Percentiles rank a stretch among this genome's conserved stretches.
phyloP scores from a whole-genome alignment of 768 basidiomycete genomes.

The Xerocomellus chrysenteron region DNA sequence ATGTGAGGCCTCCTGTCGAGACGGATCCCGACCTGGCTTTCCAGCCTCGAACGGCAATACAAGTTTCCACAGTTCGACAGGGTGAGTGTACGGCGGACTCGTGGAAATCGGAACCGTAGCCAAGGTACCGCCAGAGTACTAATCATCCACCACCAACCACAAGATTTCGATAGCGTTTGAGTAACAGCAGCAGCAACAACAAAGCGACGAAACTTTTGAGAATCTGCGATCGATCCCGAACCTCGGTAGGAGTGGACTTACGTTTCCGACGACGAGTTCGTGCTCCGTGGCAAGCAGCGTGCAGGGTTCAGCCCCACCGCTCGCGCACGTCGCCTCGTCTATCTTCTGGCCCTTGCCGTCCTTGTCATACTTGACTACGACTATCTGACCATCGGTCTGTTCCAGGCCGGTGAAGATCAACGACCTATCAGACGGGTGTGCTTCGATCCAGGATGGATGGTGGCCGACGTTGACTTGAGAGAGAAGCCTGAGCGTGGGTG shows the following conservation, averaged over 20 bases:
- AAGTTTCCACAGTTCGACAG: constrained; percentile 35
- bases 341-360: constrained; percentile 46
- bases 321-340: constrained; percentile 40
- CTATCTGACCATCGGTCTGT: constrained; percentile 60
- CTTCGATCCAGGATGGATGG: constrained; percentile 77
- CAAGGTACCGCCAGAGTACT: constrained; percentile 73
- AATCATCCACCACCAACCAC: neutral
- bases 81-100: constrained; percentile 44
- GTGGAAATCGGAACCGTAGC: constrained; percentile 54
- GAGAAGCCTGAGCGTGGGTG: constrained; percentile 43
- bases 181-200: too few species aligned
- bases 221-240: neutral
- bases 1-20: constrained; percentile 71
- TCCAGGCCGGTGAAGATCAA: constrained; percentile 69
- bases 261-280: constrained; percentile 69
- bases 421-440: constrained; percentile 53
- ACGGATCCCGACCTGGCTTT: constrained; percentile 60
- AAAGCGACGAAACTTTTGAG: neutral
- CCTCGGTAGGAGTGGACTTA: constrained; percentile 38
- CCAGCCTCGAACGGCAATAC: constrained; percentile 37
- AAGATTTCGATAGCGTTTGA: neutral
- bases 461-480: constrained; percentile 51
- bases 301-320: constrained; percentile 64
- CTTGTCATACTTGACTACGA: constrained; percentile 57
- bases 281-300: constrained; percentile 56